Evolutionary conservation across 2,329 filamentous ascomycete genomes (phyloP).

Genomic region (Harringtonia aguacate): DNA sequence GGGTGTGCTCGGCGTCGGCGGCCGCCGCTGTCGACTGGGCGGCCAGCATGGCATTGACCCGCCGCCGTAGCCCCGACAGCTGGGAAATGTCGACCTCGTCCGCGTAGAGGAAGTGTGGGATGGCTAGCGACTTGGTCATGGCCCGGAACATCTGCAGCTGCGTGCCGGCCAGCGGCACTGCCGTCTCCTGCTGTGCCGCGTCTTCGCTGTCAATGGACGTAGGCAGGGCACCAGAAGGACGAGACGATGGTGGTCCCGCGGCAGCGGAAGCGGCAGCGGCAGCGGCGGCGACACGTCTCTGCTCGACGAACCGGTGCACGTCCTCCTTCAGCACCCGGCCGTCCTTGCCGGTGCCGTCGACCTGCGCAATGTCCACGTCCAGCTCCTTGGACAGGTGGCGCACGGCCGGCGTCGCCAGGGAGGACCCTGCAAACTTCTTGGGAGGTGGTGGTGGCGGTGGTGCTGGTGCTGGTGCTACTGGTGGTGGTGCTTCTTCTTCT

Average conservation of each 20-base stretch:
- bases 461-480: background rate
- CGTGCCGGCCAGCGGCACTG: slow-evolving; percentile 60
- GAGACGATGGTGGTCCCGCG: slow-evolving; percentile 18
- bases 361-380: slow-evolving; percentile 64
- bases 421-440: slow-evolving; percentile 47
- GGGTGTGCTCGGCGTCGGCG: background rate
- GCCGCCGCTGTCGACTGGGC: background rate
- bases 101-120: slow-evolving; percentile 92
- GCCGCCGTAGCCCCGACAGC: slow-evolving; percentile 60
- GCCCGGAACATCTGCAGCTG: slow-evolving; percentile 94
- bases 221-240: no score
- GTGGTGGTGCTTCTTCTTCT: background rate
- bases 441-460: background rate
- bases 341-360: slow-evolving; percentile 80
- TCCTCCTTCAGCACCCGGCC: slow-evolving; percentile 91
- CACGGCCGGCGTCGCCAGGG: slow-evolving; percentile 84
- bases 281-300: slow-evolving; percentile 26
- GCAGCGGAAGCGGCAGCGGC: slow-evolving; percentile 5
- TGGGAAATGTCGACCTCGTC: slow-evolving; percentile 77
- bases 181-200: slow-evolving; percentile 55
- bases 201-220: slow-evolving; percentile 9
- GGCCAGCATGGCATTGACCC: slow-evolving; percentile 57
- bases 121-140: slow-evolving; percentile 85
- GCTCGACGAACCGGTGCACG: slow-evolving; percentile 60
- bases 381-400: slow-evolving; percentile 76